These are phyloP conservation scores for Tolypocladium sp. DNA, from an alignment of 2,329 filamentous ascomycete genomes.

Conservation along the genomic window DNA sequence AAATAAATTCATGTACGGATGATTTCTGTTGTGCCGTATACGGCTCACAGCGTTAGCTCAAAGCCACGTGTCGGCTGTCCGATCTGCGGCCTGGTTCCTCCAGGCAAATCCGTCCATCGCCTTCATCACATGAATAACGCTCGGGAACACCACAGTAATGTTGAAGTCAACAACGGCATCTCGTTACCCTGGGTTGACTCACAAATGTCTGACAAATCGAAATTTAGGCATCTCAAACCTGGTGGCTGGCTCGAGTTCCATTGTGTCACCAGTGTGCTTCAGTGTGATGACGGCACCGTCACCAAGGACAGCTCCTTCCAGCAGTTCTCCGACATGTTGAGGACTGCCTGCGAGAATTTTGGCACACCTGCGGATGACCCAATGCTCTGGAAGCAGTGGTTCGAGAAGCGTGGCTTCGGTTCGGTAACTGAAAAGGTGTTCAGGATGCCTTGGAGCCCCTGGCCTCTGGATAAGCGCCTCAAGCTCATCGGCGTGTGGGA, in stretches of 20 bases:
- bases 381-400: constrained; percentile 16
- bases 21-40: too few relatives aligned
- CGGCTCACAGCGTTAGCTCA: too few relatives aligned
- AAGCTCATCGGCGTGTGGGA: constrained; percentile 34
- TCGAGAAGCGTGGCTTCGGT: constrained; percentile 40
- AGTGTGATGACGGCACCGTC: constrained; percentile 22
- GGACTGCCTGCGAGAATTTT: constrained; percentile 14
- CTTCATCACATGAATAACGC: too few relatives aligned
- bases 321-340: constrained; percentile 12
- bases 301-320: constrained; percentile 13
- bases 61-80: too few relatives aligned
- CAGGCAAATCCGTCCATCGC: too few relatives aligned
- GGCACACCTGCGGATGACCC: constrained; percentile 18
- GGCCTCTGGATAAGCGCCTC: constrained; percentile 36
- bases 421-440: constrained; percentile 35
- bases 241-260: constrained; percentile 24
- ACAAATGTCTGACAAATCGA: too few relatives aligned
- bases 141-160: too few relatives aligned
- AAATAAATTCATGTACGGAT: too few relatives aligned
- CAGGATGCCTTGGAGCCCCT: constrained; percentile 37
- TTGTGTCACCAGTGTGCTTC: constrained; percentile 15
- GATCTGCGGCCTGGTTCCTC: too few relatives aligned
- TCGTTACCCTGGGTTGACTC: too few relatives aligned
- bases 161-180: too few relatives aligned
- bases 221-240: constrained; percentile 17